phyloP scores from a whole-genome alignment of 768 basidiomycete species.

The Trametes punicea region DNA sequence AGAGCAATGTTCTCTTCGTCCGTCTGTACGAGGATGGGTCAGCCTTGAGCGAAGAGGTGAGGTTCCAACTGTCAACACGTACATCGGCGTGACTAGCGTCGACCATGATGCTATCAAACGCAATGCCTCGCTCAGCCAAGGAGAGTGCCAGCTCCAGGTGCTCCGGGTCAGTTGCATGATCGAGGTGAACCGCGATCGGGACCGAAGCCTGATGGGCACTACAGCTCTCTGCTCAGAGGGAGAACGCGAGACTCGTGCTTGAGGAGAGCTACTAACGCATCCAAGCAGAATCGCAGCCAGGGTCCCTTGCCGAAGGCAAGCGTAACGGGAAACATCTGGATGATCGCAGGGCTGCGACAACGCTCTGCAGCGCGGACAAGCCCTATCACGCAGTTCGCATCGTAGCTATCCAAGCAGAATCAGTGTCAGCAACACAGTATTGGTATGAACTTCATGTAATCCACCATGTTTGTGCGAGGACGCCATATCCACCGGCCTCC shows the following conservation, averaged over 20 bases:
- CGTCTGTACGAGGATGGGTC: too few species aligned
- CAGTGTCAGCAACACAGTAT: neutral
- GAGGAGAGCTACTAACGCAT: conserved; percentile 29
- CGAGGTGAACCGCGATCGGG: conserved; percentile 46
- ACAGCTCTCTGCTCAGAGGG: neutral
- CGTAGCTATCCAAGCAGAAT: conserved; percentile 35
- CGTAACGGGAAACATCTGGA: conserved; percentile 45
- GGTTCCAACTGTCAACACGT: neutral
- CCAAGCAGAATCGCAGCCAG: conserved; percentile 43
- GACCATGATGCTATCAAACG: conserved; percentile 50
- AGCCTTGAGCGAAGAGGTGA: neutral
- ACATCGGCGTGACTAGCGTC: conserved; percentile 49
- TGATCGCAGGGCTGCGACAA: conserved; percentile 42
- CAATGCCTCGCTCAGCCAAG: conserved; percentile 44
- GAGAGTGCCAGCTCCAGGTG: conserved; percentile 44
- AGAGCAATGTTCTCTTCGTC: conserved; percentile 47
- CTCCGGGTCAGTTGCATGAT: conserved; percentile 45
- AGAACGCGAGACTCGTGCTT: neutral
- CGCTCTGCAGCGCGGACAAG: conserved; percentile 48
- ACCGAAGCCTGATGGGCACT: conserved; percentile 46
- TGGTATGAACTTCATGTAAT: neutral
- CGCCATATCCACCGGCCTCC: conserved; percentile 41
- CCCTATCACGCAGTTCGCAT: conserved; percentile 42
- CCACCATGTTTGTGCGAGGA: conserved; percentile 43
- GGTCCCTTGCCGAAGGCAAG: conserved; percentile 45